phyloP scores from a whole-genome alignment of 2,329 filamentous ascomycete species.

The Sclerotinia borealis region DNA sequence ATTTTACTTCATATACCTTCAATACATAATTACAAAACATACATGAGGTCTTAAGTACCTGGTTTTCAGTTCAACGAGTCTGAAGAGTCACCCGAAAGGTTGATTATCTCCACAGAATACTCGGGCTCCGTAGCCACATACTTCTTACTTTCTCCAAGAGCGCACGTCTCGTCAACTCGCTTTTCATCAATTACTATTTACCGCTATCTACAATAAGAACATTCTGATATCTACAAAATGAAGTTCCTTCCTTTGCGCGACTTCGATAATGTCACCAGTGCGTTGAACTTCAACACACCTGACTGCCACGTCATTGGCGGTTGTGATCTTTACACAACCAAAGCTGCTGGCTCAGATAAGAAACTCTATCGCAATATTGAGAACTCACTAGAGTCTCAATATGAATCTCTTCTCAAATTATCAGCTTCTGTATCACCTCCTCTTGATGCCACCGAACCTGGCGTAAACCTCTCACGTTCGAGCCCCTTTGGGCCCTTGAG shows the following conservation, averaged over 20 bases:
- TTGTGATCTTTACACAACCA: slow-evolving; percentile 96
- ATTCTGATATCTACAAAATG: slow-evolving; percentile 28
- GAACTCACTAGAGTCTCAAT: slow-evolving; percentile 81
- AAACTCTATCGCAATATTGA: slow-evolving; percentile 97
- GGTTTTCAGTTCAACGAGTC: slow-evolving; percentile 32
- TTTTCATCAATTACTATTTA: slow-evolving; percentile 15
- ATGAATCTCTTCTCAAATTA: slow-evolving; percentile 79
- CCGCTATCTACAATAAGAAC: slow-evolving; percentile 23
- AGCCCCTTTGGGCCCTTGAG: slow-evolving; percentile 90
- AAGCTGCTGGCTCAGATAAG: slow-evolving; percentile 91
- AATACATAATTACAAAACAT: slow-evolving; percentile 14
- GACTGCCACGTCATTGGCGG: slow-evolving; percentile 89
- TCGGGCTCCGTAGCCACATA: slow-evolving; percentile 30
- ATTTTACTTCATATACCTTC: background rate
- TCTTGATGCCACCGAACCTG: slow-evolving; percentile 60
- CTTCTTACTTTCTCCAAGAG: slow-evolving; percentile 25
- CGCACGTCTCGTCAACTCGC: slow-evolving; percentile 18
- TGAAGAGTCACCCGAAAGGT: slow-evolving; percentile 31
- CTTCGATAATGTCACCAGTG: slow-evolving; percentile 85
- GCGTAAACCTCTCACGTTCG: slow-evolving; percentile 72
- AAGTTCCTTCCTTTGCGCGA: slow-evolving; percentile 89
- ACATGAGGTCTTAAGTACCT: slow-evolving; percentile 30
- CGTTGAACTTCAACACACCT: slow-evolving; percentile 90
- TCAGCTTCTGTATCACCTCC: slow-evolving; percentile 84
- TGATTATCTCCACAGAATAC: slow-evolving; percentile 29